phyloP scores from a whole-genome alignment of 1,139 yeast genomes.

The Taiozyma sp. region DNA sequence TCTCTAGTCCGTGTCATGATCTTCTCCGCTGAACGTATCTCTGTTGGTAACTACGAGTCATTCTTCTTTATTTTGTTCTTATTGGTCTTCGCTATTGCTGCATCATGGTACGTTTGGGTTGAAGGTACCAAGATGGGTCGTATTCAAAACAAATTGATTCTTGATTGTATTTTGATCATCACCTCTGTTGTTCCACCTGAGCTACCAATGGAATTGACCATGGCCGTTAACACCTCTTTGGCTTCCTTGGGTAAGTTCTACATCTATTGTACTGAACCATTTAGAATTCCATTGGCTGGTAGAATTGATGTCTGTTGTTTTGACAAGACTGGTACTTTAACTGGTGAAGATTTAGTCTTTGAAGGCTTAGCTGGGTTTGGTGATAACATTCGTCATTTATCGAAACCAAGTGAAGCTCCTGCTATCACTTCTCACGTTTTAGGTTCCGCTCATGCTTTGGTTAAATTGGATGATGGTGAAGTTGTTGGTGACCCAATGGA shows the following conservation, averaged over 20 bases:
- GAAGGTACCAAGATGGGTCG: constrained; percentile 97
- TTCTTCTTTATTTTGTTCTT: constrained; percentile 86
- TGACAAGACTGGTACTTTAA: constrained; percentile 96
- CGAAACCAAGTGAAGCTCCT: constrained; percentile 56
- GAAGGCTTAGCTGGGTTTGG: constrained; percentile 93
- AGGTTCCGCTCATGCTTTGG: constrained; percentile 96
- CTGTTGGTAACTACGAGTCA: constrained; percentile 94
- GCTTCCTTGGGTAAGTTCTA: constrained; percentile 82
- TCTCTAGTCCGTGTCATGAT: constrained; percentile 97
- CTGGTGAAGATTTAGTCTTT: constrained; percentile 93
- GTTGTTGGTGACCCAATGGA: constrained; percentile 99
- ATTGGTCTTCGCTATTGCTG: constrained; percentile 87
- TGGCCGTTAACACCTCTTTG: constrained; percentile 93
- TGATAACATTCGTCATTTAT: constrained; percentile 46
- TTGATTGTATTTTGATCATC: constrained; percentile 91
- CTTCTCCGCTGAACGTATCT: constrained; percentile 92
- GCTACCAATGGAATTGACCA: constrained; percentile 96
- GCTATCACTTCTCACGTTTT: constrained; percentile 64
- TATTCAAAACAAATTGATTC: constrained; percentile 83
- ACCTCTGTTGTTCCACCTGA: constrained; percentile 99
- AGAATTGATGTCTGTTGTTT: constrained; percentile 98
- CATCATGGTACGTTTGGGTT: constrained; percentile 98
- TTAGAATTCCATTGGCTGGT: constrained; percentile 97
- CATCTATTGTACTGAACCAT: constrained; percentile 97
- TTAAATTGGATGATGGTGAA: constrained; percentile 90